Conservation (phyloP, 192 early-diverging fungal genomes). For the Chytriomyces confervae region DNA sequence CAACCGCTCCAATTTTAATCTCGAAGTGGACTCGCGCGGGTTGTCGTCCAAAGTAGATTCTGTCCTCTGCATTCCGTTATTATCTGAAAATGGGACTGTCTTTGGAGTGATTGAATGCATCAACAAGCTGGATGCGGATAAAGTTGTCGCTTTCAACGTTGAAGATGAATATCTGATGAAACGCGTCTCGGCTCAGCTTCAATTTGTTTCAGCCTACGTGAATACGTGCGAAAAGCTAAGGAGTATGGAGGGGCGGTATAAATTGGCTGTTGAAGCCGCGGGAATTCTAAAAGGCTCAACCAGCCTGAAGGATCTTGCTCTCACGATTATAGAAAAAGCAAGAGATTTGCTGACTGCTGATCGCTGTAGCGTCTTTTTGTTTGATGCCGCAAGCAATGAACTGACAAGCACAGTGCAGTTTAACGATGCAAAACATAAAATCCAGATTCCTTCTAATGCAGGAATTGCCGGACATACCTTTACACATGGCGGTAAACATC, state of each 20-base stretch:
- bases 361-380: constrained; percentile 20
- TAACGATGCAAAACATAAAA: not conserved
- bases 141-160: constrained; percentile 3
- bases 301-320: not conserved
- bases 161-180: constrained; percentile 19
- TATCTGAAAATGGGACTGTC: not conserved
- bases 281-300: not conserved
- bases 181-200: constrained; percentile 16
- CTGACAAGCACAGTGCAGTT: not conserved
- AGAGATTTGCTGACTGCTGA: constrained; percentile 10
- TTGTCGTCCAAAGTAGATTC: not conserved
- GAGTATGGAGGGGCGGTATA: not conserved
- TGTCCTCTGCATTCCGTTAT: constrained; percentile 20
- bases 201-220: not conserved
- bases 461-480: constrained; percentile 29
- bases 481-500: constrained; percentile 11
- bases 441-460: constrained; percentile 3
- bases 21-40: constrained; percentile 11
- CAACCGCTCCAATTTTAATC: not conserved
- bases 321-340: not conserved
- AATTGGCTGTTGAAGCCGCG: constrained; percentile 8
- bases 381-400: constrained; percentile 3
- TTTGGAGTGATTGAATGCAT: constrained; percentile 21
- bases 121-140: constrained; percentile 11
- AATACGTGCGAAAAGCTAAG: not conserved